Evolutionary conservation across 2,329 filamentous ascomycete species (phyloP).

Genomic region (Exophiala phaeomuriformis): DNA sequence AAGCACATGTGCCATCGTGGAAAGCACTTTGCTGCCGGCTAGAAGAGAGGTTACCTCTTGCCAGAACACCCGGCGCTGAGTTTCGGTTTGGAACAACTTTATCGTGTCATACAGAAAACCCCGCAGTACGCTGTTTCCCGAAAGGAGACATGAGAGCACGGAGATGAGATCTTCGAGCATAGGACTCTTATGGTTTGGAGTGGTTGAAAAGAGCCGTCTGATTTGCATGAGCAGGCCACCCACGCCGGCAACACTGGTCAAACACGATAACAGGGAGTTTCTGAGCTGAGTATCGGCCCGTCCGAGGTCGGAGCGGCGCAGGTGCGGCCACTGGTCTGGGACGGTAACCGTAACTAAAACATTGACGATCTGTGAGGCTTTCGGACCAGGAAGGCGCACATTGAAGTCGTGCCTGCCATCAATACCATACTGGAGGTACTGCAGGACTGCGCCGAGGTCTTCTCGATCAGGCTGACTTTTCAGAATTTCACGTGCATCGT

Average conservation of each 20-base stretch:
- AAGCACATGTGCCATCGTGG: slow-evolving; percentile 50
- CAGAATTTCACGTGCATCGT: slow-evolving; percentile 53
- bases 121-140: slow-evolving; percentile 11
- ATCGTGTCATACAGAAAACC: slow-evolving; percentile 33
- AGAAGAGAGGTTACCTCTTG: slow-evolving; percentile 54
- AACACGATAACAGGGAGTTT: slow-evolving; percentile 52
- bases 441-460: slow-evolving; percentile 47
- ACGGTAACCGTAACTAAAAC: slow-evolving; percentile 65
- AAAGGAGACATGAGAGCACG: slow-evolving; percentile 32
- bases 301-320: slow-evolving; percentile 7
- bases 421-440: slow-evolving; percentile 42
- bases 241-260: slow-evolving; percentile 68
- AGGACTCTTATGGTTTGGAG: slow-evolving; percentile 28
- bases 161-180: slow-evolving; percentile 33
- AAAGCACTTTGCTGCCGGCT: slow-evolving; percentile 54
- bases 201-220: slow-evolving; percentile 47
- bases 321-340: slow-evolving; percentile 69
- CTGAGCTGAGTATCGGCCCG: slow-evolving; percentile 29
- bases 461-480: slow-evolving; percentile 57
- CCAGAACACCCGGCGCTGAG: slow-evolving; percentile 46
- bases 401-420: slow-evolving; percentile 33
- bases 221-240: slow-evolving; percentile 69
- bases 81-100: slow-evolving; percentile 33
- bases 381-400: slow-evolving; percentile 57
- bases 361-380: slow-evolving; percentile 67